Conservation (phyloP, 805 yeast genomes). For the Hagleromyces aurorensis region DNA sequence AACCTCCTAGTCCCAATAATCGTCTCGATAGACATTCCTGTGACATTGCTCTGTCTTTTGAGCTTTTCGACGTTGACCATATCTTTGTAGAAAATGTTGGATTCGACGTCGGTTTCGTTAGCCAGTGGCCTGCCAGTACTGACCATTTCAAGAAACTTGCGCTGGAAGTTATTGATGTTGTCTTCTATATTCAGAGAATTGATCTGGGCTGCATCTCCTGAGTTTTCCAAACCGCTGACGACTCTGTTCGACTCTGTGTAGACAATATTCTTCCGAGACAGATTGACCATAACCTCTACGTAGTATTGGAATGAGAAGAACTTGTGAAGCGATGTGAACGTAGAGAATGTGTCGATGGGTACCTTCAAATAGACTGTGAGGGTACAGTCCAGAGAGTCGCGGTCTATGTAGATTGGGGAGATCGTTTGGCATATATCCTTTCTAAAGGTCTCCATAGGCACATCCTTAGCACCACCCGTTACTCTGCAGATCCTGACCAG, state of each 20-base stretch:
- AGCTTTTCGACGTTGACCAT: slow-evolving; percentile 74
- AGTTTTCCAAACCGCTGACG: slow-evolving; percentile 17
- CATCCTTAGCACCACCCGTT: slow-evolving; percentile 48
- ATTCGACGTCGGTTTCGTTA: slow-evolving; percentile 21
- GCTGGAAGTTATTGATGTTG: slow-evolving; percentile 11
- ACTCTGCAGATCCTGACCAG: slow-evolving; percentile 72
- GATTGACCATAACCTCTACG: slow-evolving; percentile 73
- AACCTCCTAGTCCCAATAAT: slow-evolving; percentile 69
- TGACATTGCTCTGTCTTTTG: slow-evolving; percentile 66
- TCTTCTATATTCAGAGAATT: slow-evolving; percentile 7
- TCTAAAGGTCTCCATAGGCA: slow-evolving; percentile 49
- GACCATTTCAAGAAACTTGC: slow-evolving; percentile 12
- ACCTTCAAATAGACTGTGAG: slow-evolving; percentile 57
- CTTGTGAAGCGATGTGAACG: slow-evolving; percentile 52
- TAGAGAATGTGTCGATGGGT: slow-evolving; percentile 82
- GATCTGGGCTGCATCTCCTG: slow-evolving; percentile 13
- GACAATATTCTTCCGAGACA: slow-evolving; percentile 51
- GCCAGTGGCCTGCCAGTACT: slow-evolving; percentile 5
- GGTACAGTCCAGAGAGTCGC: slow-evolving; percentile 46
- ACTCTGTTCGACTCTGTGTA: slow-evolving; percentile 28
- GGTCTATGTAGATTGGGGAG: slow-evolving; percentile 73
- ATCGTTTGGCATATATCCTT: slow-evolving; percentile 76
- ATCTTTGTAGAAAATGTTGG: slow-evolving; percentile 23
- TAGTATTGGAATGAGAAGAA: slow-evolving; percentile 77
- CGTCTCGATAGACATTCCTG: slow-evolving; percentile 74